Base-by-base conservation (phyloP, 306 rosid species). In the Argentina anserina region DNA sequence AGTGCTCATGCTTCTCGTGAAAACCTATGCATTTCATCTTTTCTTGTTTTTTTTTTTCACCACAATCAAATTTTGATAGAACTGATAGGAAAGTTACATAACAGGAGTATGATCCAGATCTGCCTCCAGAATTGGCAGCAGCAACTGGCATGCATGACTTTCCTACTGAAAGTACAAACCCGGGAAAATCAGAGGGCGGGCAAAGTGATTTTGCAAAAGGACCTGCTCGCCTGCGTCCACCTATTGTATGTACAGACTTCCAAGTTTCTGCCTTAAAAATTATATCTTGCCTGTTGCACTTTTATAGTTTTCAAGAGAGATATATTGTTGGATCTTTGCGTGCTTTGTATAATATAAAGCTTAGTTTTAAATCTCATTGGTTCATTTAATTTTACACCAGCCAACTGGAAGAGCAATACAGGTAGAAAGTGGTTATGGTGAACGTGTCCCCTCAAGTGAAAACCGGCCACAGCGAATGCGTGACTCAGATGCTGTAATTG, bases 361-460 rank as follows among this genome's bases (percentile, higher is more conserved):
- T 49, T 75, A 34, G 20, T 43, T 40, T 40, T 63, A 10, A 7
- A 60, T 79, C 73, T 83, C 58, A 73, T 39, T 69, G 59, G 74
- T 52, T 81, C n/a, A 74, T 3, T 64, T 17, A 15, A 70, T 80
- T 83, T 77, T 53, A 67, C 80, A n/a, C 84, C 91, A 95, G 99
- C 99, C 97, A 81, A 78, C 97, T 70, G 99, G 99, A 69, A 91
- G 99, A 81, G 97, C 99, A 79, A 95, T 95, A 78, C 99, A 95
- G 87, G 99, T 95, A 76, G 99, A 95, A 91, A 85, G 93, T 81
- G 97, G 99, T 73, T 88, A 61, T 70, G 99, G 97, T 47, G 99
- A 95, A 76, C 96, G 99, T 69, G 87, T 95, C 72, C 99, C 99
- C 67, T 91, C 99, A 37, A 86, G 92, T 81, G 99, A 95, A 77